Conservation (phyloP, 805 yeast species). For the Starmerella powellii region DNA sequence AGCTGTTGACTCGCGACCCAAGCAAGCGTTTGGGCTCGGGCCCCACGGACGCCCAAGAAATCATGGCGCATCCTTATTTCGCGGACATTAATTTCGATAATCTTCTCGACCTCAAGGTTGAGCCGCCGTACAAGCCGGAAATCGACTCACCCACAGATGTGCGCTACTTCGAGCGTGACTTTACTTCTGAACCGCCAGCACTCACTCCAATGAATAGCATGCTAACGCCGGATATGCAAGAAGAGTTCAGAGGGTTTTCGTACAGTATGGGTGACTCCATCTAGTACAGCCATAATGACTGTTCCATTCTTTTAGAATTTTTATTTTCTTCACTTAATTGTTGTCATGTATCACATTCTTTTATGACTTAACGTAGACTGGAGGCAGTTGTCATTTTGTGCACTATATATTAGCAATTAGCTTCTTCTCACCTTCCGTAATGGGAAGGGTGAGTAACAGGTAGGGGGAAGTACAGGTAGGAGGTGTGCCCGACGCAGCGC, state of each 20-base stretch:
- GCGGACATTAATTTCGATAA: constrained; percentile 83
- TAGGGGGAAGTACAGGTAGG: background rate
- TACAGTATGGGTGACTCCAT: constrained; percentile 35
- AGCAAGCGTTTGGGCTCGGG: constrained; percentile 72
- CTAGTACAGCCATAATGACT: constrained; percentile 2
- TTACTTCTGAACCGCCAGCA: constrained; percentile 87
- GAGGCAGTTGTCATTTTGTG: background rate
- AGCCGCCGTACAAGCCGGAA: constrained; percentile 86
- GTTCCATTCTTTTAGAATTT: background rate
- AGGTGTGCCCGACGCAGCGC: no score
- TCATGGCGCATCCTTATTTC: constrained; percentile 93
- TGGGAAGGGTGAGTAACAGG: background rate
- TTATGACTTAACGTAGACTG: background rate
- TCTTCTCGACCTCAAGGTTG: constrained; percentile 53
- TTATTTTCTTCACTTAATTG: background rate
- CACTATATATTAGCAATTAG: background rate
- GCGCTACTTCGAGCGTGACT: constrained; percentile 85
- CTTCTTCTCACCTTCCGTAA: background rate
- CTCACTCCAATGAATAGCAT: constrained; percentile 89
- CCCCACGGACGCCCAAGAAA: constrained; percentile 77
- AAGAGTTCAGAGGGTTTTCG: constrained; percentile 93
- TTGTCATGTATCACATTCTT: background rate
- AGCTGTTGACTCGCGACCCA: constrained; percentile 83
- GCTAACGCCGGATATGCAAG: constrained; percentile 78
- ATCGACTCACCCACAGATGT: constrained; percentile 80